Base-by-base conservation (phyloP, 2,329 filamentous ascomycete species). In the Curvularia sp. region DNA sequence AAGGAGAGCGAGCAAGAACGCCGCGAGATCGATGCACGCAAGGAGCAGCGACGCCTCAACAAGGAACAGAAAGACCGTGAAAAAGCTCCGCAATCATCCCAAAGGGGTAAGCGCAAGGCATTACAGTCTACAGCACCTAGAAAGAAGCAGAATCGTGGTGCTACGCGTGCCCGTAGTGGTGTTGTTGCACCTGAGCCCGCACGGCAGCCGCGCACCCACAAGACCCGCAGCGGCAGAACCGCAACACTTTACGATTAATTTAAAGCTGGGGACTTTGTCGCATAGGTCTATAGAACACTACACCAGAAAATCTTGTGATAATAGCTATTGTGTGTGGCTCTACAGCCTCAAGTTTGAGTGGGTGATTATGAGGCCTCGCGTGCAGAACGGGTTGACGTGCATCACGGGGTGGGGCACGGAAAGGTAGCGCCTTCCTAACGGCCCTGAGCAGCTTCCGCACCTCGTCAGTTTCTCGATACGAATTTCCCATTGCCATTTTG, bases 131-230 rank as follows among this genome's bases (percentile, higher is more conserved):
- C 13, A 30, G 10, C 27, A 47, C 43, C 43, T 13, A 18, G 13
- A 38, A 38, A 36, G 30, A 49, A 49, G 32, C 6, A 49, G 30
- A 36, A 38, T 39, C 21, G 46, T 38, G 12, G 19, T 38, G 46
- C 13, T 27, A 18, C 32, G 21, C 15, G 18, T 49, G 18, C 19
- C 8, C 18, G 46, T 49, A 21, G 46, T 49, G 19, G 19, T 36
- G 30, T 36, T 25, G 32, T 38, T 49, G 18, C 42, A n/a, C 9
- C 23, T 18, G 42, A 27, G 21, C 42, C 42, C 28, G 5, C 23
- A 7, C 18, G 6, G 5, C 18, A 12, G n/a, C 34, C 34, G 5
- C 18, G 39, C 39, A 42, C 39, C 19, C 39, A 42, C 39, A 42
- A 8, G 9, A 42, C 39, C 18, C 39, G 39, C 39, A 42, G 19